Percentiles rank a stretch among this genome's conserved stretches.
These are phyloP conservation scores for Dendrobium nobile DNA, from an alignment of 106 monocot genomes.

Conservation along the genomic window DNA sequence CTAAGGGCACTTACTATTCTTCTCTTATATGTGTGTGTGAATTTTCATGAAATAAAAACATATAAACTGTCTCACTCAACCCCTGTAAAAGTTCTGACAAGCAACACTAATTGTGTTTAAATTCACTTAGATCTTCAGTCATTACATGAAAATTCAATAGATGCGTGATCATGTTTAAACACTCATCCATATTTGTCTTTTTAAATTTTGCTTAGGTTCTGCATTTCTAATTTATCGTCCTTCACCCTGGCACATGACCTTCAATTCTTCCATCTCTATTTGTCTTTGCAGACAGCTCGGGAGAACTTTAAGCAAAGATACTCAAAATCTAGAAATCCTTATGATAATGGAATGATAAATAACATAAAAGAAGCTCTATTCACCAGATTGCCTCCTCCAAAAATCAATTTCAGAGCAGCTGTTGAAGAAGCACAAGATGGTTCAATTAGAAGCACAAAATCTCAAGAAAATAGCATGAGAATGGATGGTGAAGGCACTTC, in stretches of 20 bases:
- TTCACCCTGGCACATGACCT: neutral
- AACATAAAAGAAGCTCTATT: slow-evolving; percentile 53
- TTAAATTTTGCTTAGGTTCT: neutral
- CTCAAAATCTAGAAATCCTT: slow-evolving; percentile 30
- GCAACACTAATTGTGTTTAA: too few relatives aligned
- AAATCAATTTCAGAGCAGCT: slow-evolving; percentile 33
- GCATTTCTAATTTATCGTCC: neutral
- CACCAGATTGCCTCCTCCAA: slow-evolving; percentile 34
- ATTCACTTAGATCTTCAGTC: too few relatives aligned
- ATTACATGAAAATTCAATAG: too few relatives aligned
- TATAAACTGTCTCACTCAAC: too few relatives aligned
- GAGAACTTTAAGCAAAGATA: slow-evolving; percentile 45
- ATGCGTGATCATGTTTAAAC: neutral
- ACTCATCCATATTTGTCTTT: neutral
- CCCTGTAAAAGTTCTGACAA: too few relatives aligned
- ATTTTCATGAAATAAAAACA: too few relatives aligned
- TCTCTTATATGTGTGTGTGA: too few relatives aligned
- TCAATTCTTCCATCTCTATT: neutral
- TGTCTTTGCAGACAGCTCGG: slow-evolving; percentile 25
- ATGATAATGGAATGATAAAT: slow-evolving; percentile 36
- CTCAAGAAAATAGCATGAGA: too few relatives aligned
- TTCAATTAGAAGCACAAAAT: neutral
- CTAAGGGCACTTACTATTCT: too few relatives aligned
- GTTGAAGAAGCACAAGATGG: slow-evolving; percentile 15
- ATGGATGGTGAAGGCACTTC: too few relatives aligned